These are phyloP conservation scores for Colletotrichum liriopes DNA, from an alignment of 2,329 filamentous ascomycete species.

Conservation along the genomic window DNA sequence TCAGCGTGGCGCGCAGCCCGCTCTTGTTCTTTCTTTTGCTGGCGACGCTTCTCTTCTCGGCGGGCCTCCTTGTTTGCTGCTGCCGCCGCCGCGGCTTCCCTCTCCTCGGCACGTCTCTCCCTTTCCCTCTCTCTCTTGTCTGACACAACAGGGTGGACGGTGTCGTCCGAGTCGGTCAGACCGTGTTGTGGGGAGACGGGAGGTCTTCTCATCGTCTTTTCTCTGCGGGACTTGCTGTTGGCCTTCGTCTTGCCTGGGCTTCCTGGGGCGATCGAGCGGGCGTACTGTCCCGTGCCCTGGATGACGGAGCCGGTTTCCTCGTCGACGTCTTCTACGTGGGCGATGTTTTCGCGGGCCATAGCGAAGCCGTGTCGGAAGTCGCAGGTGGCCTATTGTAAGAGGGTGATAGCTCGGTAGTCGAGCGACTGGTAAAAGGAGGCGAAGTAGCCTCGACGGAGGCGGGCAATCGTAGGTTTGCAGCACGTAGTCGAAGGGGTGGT, in stretches of 20 bases:
- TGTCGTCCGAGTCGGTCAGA: slow-evolving; percentile 62
- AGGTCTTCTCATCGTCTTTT: slow-evolving; percentile 54
- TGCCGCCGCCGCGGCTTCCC: neutral
- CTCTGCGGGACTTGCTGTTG: slow-evolving; percentile 66
- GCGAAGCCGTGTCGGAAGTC: slow-evolving; percentile 46
- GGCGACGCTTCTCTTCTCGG: slow-evolving; percentile 46
- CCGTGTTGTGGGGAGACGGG: slow-evolving; percentile 55
- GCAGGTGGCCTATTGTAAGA: slow-evolving; percentile 17
- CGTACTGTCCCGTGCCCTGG: slow-evolving; percentile 60
- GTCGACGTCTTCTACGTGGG: slow-evolving; percentile 68
- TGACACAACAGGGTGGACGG: slow-evolving; percentile 55
- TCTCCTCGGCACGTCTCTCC: slow-evolving; percentile 38
- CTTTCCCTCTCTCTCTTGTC: slow-evolving; percentile 52
- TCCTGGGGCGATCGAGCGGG: slow-evolving; percentile 60
- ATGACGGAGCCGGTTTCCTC: slow-evolving; percentile 64
- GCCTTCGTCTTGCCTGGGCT: slow-evolving; percentile 65
- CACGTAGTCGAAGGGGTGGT: slow-evolving; percentile 25
- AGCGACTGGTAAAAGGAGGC: slow-evolving; percentile 40
- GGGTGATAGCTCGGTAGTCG: slow-evolving; percentile 27
- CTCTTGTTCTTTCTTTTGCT: slow-evolving; percentile 45
- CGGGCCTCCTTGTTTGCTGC: slow-evolving; percentile 44
- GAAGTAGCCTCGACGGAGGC: slow-evolving; percentile 41
- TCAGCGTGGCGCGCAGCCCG: slow-evolving; percentile 47
- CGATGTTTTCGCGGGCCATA: slow-evolving; percentile 60
- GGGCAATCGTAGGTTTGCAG: slow-evolving; percentile 40